Percentiles rank a stretch among this genome's conserved stretches.
Evolutionary conservation across 257 asterid genomes (phyloP).

Genomic region (Nicotiana attenuata): DNA sequence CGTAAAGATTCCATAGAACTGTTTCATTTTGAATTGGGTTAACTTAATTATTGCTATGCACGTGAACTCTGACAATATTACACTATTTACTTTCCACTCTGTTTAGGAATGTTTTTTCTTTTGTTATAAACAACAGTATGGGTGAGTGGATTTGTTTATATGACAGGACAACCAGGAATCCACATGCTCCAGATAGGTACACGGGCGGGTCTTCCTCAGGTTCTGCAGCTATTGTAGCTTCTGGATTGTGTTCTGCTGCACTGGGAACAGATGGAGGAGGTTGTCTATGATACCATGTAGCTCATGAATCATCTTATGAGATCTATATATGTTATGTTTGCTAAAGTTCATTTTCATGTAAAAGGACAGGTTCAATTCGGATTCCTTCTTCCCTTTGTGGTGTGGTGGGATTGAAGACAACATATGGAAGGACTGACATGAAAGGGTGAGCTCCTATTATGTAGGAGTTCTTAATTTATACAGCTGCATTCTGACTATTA

Average conservation of each 20-base stretch:
- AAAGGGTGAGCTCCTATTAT: constrained; percentile 50
- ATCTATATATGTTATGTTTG: constrained; percentile 10
- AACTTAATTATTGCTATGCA: background rate
- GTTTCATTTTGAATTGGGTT: background rate
- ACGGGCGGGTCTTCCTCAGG: constrained; percentile 99
- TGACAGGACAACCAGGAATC: constrained; percentile 87
- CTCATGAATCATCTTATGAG: constrained; percentile 15
- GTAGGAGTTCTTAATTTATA: background rate
- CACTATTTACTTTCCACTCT: background rate
- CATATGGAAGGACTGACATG: constrained; percentile 84
- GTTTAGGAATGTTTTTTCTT: background rate
- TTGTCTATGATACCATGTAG: constrained; percentile 31
- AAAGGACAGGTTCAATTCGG: constrained; percentile 79
- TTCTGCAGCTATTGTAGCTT: constrained; percentile 94
- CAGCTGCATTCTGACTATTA: background rate
- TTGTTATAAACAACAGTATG: background rate
- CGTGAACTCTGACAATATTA: background rate
- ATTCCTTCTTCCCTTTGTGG: constrained; percentile 97
- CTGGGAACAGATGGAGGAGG: constrained; percentile 99
- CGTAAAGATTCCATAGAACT: background rate
- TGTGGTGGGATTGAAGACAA: constrained; percentile 86
- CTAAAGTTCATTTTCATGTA: constrained; percentile 12
- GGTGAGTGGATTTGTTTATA: background rate
- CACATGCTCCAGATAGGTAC: constrained; percentile 89
- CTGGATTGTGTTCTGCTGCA: constrained; percentile 95